Evolutionary conservation across 2,329 filamentous ascomycete genomes (phyloP).

Genomic region (Didymella pomorum): DNA sequence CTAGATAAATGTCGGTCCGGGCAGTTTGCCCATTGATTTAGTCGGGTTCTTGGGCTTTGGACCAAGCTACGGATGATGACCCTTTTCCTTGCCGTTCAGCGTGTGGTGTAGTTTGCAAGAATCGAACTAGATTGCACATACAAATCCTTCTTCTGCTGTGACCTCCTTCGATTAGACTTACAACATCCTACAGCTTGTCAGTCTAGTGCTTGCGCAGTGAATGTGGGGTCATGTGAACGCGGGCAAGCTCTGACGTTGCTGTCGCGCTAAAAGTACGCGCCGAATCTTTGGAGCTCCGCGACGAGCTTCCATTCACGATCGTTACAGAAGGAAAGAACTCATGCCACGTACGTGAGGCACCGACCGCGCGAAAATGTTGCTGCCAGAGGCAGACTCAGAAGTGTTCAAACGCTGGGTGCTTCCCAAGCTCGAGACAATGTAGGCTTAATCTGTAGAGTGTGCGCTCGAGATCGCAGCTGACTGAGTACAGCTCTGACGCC

Average conservation of each 20-base stretch:
- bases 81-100: slow-evolving; percentile 45
- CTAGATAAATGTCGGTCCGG: slow-evolving; percentile 51
- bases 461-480: background rate
- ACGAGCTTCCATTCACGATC: background rate
- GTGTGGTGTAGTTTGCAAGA: slow-evolving; percentile 47
- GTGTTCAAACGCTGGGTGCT: slow-evolving; percentile 80
- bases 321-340: background rate
- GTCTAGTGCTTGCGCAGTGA: slow-evolving; percentile 16
- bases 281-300: slow-evolving; percentile 10
- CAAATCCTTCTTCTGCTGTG: background rate
- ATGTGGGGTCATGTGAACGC: slow-evolving; percentile 35
- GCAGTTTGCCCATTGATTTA: slow-evolving; percentile 41
- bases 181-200: background rate
- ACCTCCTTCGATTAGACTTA: too few relatives aligned
- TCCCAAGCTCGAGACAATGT: slow-evolving; percentile 78
- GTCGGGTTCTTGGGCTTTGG: slow-evolving; percentile 40
- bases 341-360: background rate
- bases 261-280: slow-evolving; percentile 25
- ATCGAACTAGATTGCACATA: slow-evolving; percentile 45
- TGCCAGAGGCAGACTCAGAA: slow-evolving; percentile 62
- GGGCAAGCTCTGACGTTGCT: slow-evolving; percentile 24
- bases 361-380: slow-evolving; percentile 55
- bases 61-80: slow-evolving; percentile 48
- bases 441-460: slow-evolving; percentile 37
- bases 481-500: slow-evolving; percentile 70